phyloP scores from a whole-genome alignment of 257 asterid species.

The Solanum bulbocastanum region DNA sequence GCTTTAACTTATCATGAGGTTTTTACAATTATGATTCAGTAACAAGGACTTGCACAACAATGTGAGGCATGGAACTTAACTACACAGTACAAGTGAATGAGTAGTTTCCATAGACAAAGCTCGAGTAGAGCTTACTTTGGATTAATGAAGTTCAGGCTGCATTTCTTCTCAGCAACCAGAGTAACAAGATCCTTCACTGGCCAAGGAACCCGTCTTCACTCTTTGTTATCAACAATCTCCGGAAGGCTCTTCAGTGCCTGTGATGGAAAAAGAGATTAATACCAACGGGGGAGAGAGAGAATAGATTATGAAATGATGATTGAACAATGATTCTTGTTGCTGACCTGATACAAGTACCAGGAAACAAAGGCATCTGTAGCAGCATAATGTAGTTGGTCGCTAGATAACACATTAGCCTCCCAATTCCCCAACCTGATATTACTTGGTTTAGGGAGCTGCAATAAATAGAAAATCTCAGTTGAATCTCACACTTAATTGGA shows the following conservation, averaged over 20 bases:
- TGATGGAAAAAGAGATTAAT: not conserved
- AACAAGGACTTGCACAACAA: not conserved
- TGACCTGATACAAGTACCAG: conserved; percentile 80
- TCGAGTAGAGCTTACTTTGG: not conserved
- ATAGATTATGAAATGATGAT: not conserved
- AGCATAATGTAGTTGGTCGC: conserved; percentile 61
- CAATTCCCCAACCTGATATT: conserved; percentile 74
- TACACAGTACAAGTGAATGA: not conserved
- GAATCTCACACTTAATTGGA: not conserved
- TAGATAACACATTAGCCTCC: conserved; percentile 66
- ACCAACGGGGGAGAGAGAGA: not conserved
- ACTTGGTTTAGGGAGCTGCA: conserved; percentile 82
- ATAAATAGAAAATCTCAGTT: conserved; percentile 5
- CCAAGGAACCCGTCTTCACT: conserved; percentile 1
- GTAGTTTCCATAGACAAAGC: not conserved
- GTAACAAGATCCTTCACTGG: conserved; percentile 2
- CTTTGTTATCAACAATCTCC: conserved; percentile 22
- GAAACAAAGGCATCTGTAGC: conserved; percentile 90
- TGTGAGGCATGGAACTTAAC: not conserved
- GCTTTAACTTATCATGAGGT: not conserved
- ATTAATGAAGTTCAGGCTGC: not conserved
- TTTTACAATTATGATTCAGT: not conserved
- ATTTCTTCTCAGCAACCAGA: not conserved
- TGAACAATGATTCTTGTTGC: not conserved
- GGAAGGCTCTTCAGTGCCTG: conserved; percentile 57